Evolutionary conservation across 441 rosid species (phyloP).

Genomic region (Populus hybrid): DNA sequence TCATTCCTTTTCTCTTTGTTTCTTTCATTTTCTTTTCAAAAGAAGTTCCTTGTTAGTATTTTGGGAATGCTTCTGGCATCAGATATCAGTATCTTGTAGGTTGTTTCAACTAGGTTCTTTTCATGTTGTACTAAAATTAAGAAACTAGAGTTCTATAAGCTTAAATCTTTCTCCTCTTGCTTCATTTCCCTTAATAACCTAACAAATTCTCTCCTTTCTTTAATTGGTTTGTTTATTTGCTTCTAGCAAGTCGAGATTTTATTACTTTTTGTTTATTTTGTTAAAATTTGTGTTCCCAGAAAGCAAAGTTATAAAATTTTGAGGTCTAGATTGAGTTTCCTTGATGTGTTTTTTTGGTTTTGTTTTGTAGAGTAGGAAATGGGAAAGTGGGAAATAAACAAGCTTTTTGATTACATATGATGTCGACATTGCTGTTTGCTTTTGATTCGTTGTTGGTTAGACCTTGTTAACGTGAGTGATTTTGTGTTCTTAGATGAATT

Average conservation of each 20-base stretch:
- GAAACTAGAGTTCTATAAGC: background rate
- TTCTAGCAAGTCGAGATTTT: too few species aligned
- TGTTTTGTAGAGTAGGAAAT: background rate
- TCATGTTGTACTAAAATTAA: background rate
- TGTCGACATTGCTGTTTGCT: background rate
- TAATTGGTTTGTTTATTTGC: background rate
- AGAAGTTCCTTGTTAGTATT: background rate
- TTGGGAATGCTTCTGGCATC: background rate
- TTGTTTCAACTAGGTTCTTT: background rate
- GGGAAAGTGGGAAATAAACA: background rate
- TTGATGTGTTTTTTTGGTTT: background rate
- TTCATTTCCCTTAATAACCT: background rate
- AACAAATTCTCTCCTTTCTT: background rate
- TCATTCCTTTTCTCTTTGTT: background rate
- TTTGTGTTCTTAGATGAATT: constrained; percentile 40
- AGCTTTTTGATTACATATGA: too few species aligned
- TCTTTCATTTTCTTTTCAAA: background rate
- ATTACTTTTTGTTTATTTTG: background rate
- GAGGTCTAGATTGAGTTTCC: background rate
- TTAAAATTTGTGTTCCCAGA: background rate
- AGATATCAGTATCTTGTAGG: background rate
- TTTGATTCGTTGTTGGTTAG: background rate
- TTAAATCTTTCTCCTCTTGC: background rate
- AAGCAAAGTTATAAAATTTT: background rate
- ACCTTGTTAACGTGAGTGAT: background rate